These are phyloP conservation scores for Populus deltoides DNA, from an alignment of 345 rosid genomes.

Conservation along the genomic window DNA sequence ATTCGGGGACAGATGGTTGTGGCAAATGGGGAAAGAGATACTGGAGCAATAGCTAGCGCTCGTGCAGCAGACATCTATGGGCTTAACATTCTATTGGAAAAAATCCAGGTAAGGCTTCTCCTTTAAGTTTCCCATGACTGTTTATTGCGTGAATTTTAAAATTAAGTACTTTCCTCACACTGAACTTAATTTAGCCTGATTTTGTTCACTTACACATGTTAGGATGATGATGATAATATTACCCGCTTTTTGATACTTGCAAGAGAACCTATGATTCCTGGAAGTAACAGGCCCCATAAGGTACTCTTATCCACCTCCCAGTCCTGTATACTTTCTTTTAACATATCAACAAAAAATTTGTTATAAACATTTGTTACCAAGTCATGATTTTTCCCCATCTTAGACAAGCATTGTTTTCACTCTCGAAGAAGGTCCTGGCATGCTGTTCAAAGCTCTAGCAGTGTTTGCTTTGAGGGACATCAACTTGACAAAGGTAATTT, in stretches of 20 bases:
- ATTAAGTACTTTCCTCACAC: background rate
- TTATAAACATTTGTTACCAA: constrained; percentile 1
- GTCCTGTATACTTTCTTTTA: background rate
- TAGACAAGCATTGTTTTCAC: constrained; percentile 95
- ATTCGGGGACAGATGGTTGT: constrained; percentile 48
- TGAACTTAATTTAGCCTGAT: background rate
- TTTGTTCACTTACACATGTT: constrained; percentile 14
- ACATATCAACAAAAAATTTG: background rate
- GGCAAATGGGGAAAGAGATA: constrained; percentile 46
- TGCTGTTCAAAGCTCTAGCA: constrained; percentile 84
- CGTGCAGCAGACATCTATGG: constrained; percentile 89
- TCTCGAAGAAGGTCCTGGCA: constrained; percentile 92
- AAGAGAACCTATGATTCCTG: constrained; percentile 83
- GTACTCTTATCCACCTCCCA: constrained; percentile 28
- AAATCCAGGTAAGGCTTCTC: constrained; percentile 57
- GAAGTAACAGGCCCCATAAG: constrained; percentile 67
- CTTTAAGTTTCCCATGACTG: background rate
- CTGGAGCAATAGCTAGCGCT: constrained; percentile 87
- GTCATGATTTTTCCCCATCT: constrained; percentile 4
- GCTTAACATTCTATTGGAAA: constrained; percentile 66
- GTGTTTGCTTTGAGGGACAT: constrained; percentile 86
- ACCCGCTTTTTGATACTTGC: constrained; percentile 89
- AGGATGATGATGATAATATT: constrained; percentile 74
- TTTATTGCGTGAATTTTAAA: constrained; percentile 1
- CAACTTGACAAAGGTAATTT: constrained; percentile 67